Evolutionary conservation across 768 basidiomycete species (phyloP), one percentile per base, ranked within the genome.

Genomic region (Chalciporus chontae): DNA sequence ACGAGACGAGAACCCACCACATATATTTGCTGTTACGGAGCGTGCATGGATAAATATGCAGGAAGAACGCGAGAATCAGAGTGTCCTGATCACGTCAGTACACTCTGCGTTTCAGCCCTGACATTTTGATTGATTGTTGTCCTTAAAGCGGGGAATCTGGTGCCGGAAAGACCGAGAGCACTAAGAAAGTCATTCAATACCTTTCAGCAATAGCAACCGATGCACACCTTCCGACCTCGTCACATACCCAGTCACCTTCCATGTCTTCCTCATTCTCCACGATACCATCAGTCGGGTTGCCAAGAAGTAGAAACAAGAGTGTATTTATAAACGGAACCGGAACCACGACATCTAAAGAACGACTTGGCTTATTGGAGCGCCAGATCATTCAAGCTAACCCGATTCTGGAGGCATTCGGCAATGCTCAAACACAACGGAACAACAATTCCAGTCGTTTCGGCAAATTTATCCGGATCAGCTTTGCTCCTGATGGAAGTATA

Each of bases 391-490:
- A 97, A 67, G 94, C 94, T 34, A 99, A 98, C 62, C 96, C 96
- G 1, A 90, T 99, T 50, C 75, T 99, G 5, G 96, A 99, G 66
- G 90, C 96, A 4, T 98, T 99, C 57, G 96, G 96, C 26, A 99
- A 99, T 65, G 95, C 96, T 5, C 96, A 98, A 67, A 98, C 96
- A 0, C 90, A 96, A 70, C 77, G 94, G 40, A 99, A 99, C 64
- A 97, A 98, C 70, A 99, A 99, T 64, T 98, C 96, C 1, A 93
- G 90, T 78, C 89, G 96, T 34, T 99, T 99, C 66, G 94, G 94
- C 26, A 99, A 99, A 70, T 99, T 99, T 66, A 90, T 99, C 41
- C 79, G 93, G 40, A 98, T 99, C 53, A 88, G 87, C 63, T 99
- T 99, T 69, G 82, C 90, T 1, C 85, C 89, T 0, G 84, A 90